phyloP scores from a whole-genome alignment of 495 filamentous ascomycete species.

The Cercophora samala region DNA sequence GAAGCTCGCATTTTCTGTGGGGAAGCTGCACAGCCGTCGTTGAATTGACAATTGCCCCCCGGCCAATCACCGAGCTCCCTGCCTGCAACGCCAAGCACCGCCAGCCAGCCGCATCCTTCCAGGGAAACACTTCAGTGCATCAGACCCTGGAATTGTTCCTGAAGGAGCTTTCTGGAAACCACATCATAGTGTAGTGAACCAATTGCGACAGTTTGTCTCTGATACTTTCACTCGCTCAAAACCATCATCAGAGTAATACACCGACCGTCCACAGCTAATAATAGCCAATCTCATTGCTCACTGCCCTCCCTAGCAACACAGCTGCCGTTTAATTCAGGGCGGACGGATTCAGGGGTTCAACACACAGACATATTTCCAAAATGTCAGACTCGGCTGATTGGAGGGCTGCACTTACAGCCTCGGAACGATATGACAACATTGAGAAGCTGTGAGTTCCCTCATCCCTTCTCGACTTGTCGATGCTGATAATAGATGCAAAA shows the following conservation, averaged over 20 bases:
- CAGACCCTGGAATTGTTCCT: background rate
- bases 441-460: conserved; percentile 49
- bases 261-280: too few species aligned
- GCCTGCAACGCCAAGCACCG: conserved; percentile 2
- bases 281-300: too few species aligned
- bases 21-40: conserved; percentile 10
- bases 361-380: background rate
- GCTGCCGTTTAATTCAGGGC: background rate
- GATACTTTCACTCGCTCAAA: too few species aligned
- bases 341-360: background rate
- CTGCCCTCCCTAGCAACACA: background rate
- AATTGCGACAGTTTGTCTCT: too few species aligned
- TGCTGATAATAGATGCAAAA: background rate
- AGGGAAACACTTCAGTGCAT: background rate
- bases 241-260: too few species aligned
- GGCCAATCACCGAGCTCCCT: conserved; percentile 10
- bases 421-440: conserved; percentile 52
- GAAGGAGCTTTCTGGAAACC: too few species aligned
- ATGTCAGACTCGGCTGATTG: conserved; percentile 25
- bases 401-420: conserved; percentile 39
- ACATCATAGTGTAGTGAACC: too few species aligned
- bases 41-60: conserved; percentile 4
- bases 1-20: conserved; percentile 26
- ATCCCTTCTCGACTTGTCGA: too few species aligned
- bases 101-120: conserved; percentile 6